Conservation (phyloP, 2,329 filamentous ascomycete species). For the Sporothrix variecibatus region DNA sequence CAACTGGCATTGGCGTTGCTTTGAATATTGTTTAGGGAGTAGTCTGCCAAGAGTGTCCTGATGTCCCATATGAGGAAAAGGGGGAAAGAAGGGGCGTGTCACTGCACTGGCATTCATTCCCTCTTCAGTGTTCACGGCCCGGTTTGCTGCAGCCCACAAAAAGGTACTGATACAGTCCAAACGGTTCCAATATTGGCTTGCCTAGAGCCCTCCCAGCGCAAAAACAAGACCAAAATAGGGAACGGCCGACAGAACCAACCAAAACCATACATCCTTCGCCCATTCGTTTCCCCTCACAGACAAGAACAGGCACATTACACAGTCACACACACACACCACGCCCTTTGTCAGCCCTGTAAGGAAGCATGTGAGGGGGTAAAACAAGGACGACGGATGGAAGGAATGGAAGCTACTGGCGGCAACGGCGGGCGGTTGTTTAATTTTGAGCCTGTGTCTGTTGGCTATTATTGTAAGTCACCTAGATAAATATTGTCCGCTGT, state of each 20-base stretch:
- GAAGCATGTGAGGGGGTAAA: neutral
- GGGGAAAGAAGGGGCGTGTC: neutral
- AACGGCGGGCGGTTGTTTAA: neutral
- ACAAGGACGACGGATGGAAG: neutral
- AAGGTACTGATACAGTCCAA: neutral
- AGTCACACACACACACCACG: neutral
- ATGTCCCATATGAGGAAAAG: neutral
- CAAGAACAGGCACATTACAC: neutral
- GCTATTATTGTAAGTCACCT: neutral
- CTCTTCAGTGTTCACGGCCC: neutral
- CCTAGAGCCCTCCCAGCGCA: neutral
- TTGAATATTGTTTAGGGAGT: neutral
- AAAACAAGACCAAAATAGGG: neutral
- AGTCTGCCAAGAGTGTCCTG: neutral
- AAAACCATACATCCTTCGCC: neutral
- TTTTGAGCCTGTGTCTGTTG: neutral
- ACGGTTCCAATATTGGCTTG: neutral
- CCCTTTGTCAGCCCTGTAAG: conserved; percentile 15
- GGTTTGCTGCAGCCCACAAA: conserved; percentile 9
- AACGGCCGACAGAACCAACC: no score
- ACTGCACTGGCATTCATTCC: neutral
- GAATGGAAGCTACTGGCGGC: conserved; percentile 4
- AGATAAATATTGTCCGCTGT: neutral
- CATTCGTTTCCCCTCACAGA: neutral
- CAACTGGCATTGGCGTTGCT: neutral